Conservation (phyloP, 2,329 filamentous ascomycete species). For the Pseudocercospora pini-densiflorae region DNA sequence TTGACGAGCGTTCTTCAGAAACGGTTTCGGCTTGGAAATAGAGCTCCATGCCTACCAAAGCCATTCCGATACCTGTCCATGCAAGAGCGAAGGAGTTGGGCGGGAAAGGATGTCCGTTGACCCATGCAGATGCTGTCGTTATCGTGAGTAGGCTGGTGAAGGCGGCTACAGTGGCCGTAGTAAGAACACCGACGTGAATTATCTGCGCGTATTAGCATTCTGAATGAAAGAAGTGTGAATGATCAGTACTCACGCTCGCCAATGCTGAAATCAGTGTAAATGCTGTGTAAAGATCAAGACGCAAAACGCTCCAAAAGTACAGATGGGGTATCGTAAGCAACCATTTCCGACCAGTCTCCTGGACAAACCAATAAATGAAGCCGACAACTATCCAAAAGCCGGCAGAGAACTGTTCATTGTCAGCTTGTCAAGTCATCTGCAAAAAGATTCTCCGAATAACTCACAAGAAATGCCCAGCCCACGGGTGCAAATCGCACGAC, state of each 20-base stretch:
- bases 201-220: constrained; percentile 40
- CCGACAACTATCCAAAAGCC: constrained; percentile 43
- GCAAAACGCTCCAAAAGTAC: constrained; percentile 44
- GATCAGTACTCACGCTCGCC: constrained; percentile 34
- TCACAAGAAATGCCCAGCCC: constrained; percentile 37
- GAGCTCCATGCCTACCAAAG: constrained; percentile 38
- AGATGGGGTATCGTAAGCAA: constrained; percentile 42
- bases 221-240: neutral
- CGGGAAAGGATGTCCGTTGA: constrained; percentile 39
- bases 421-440: neutral
- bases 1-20: constrained; percentile 8
- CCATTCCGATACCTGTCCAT: constrained; percentile 29
- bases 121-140: constrained; percentile 41
- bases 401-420: constrained; percentile 37
- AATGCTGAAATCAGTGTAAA: constrained; percentile 35
- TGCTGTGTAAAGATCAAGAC: constrained; percentile 34
- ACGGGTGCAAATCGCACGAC: constrained; percentile 29
- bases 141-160: constrained; percentile 42
- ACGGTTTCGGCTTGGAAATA: constrained; percentile 34
- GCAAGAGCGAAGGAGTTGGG: constrained; percentile 29
- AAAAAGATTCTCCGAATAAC: constrained; percentile 14
- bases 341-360: constrained; percentile 45
- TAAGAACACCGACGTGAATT: constrained; percentile 45
- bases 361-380: constrained; percentile 41
- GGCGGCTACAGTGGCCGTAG: constrained; percentile 45